A percentile compares a stretch with the other conserved stretches of the same genome.
phyloP scores from a whole-genome alignment of 371 early-diverging fungal species.

The Mortierella sp. region DNA sequence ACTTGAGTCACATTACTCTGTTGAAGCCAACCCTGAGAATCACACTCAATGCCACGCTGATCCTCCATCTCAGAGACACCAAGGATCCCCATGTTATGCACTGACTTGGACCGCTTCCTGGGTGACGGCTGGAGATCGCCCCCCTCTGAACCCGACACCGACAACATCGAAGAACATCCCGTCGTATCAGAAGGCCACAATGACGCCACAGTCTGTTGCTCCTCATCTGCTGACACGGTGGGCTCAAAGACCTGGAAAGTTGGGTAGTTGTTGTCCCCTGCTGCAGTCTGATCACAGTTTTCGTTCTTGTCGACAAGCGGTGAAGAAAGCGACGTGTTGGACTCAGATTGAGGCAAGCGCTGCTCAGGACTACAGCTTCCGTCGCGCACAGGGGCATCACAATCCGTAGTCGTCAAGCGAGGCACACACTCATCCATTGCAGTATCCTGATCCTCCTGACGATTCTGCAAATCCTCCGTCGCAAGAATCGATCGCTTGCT shows the following conservation, averaged over 20 bases:
- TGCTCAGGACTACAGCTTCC: slow-evolving; percentile 1
- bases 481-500: slow-evolving; percentile 26
- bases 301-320: neutral
- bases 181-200: neutral
- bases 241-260: neutral
- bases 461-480: slow-evolving; percentile 6
- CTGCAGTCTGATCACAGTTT: neutral
- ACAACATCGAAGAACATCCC: neutral
- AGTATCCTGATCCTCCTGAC: neutral
- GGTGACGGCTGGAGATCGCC: slow-evolving; percentile 13
- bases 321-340: neutral
- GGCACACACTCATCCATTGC: slow-evolving; percentile 20
- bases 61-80: neutral
- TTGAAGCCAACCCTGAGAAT: slow-evolving; percentile 13
- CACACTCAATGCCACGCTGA: slow-evolving; percentile 29
- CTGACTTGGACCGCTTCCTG: slow-evolving; percentile 28
- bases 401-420: slow-evolving; percentile 16
- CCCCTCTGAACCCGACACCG: neutral
- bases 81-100: neutral
- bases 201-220: neutral
- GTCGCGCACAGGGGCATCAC: neutral
- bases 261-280: neutral
- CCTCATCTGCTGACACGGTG: neutral
- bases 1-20: neutral
- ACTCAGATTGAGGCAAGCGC: neutral